These are phyloP conservation scores for Cerioporus squamosus DNA, from an alignment of 1,284 basidiomycete species.

Conservation along the genomic window DNA sequence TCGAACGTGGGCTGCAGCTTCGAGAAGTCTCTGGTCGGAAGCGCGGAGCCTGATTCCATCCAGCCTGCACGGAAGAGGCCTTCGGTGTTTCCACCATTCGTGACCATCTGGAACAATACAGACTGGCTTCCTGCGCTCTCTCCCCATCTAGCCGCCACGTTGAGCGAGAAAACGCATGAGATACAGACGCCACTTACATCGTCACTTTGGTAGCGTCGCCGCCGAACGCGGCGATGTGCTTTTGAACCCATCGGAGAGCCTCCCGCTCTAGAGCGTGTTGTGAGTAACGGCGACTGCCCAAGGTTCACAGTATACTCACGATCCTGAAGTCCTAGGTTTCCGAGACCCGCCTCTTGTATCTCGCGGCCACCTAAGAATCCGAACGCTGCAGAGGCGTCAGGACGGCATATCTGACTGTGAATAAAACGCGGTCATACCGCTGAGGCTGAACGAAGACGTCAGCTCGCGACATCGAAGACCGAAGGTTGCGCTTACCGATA, in stretches of 20 bases:
- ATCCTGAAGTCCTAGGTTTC: slow-evolving; percentile 59
- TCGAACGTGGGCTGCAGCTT: slow-evolving; percentile 41
- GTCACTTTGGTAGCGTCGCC: slow-evolving; percentile 44
- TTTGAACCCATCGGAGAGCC: slow-evolving; percentile 61
- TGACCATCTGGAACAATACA: slow-evolving; percentile 38
- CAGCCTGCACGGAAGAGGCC: slow-evolving; percentile 41
- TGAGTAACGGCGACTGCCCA: neutral
- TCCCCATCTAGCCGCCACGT: slow-evolving; percentile 37
- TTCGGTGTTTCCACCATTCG: slow-evolving; percentile 36
- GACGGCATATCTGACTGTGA: neutral
- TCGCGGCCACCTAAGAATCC: slow-evolving; percentile 41
- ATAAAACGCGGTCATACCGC: slow-evolving; percentile 2
- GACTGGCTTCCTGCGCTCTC: slow-evolving; percentile 46
- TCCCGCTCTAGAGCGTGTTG: slow-evolving; percentile 16
- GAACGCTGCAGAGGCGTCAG: slow-evolving; percentile 2
- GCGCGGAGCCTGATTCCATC: slow-evolving; percentile 43
- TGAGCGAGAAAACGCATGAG: neutral
- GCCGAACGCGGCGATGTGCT: slow-evolving; percentile 46
- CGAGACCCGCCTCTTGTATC: slow-evolving; percentile 50
- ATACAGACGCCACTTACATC: slow-evolving; percentile 21
- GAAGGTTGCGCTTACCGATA: slow-evolving; percentile 29
- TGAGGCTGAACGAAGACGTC: slow-evolving; percentile 3
- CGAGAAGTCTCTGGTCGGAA: slow-evolving; percentile 35
- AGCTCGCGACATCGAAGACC: too few relatives aligned
- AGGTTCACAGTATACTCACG: slow-evolving; percentile 42